Evolutionary conservation across 768 basidiomycete species (phyloP).

Genomic region (Exidia glandulosa): DNA sequence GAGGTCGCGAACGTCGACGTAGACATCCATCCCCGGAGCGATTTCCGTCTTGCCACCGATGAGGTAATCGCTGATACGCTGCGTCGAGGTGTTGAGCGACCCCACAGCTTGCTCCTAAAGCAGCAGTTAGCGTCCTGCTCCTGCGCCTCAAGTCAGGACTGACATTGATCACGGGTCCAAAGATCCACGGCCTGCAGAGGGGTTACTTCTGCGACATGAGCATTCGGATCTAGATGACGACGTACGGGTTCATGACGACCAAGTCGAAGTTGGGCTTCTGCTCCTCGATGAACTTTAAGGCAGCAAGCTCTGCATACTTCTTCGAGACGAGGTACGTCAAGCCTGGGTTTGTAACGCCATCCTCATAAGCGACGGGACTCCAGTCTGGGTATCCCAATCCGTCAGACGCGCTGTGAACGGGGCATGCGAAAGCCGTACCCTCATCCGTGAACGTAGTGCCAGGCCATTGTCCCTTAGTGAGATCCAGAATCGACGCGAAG

Average conservation of each 20-base stretch:
- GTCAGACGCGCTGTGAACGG: not conserved
- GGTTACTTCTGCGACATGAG: not conserved
- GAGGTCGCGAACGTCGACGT: slow-evolving; percentile 46
- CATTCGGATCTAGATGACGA: not conserved
- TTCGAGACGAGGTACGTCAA: not conserved
- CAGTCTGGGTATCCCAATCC: not conserved
- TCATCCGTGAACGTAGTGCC: not conserved
- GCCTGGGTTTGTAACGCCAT: not conserved
- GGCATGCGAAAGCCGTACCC: not conserved
- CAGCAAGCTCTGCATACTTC: not conserved
- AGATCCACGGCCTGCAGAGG: not conserved
- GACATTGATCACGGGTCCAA: not conserved
- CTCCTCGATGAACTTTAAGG: not conserved
- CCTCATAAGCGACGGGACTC: not conserved
- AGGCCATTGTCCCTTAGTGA: not conserved
- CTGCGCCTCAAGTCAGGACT: not conserved
- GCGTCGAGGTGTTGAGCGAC: not conserved
- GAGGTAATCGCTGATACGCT: not conserved
- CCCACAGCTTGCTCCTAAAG: not conserved
- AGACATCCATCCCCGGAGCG: slow-evolving; percentile 8
- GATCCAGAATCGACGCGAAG: not conserved
- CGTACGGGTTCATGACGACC: not conserved
- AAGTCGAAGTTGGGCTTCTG: not conserved
- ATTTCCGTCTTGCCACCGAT: not conserved
- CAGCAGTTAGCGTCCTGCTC: not conserved